Conservation (phyloP, 2,329 filamentous ascomycete genomes). For the Immersiporthe knoxdaviesiana region DNA sequence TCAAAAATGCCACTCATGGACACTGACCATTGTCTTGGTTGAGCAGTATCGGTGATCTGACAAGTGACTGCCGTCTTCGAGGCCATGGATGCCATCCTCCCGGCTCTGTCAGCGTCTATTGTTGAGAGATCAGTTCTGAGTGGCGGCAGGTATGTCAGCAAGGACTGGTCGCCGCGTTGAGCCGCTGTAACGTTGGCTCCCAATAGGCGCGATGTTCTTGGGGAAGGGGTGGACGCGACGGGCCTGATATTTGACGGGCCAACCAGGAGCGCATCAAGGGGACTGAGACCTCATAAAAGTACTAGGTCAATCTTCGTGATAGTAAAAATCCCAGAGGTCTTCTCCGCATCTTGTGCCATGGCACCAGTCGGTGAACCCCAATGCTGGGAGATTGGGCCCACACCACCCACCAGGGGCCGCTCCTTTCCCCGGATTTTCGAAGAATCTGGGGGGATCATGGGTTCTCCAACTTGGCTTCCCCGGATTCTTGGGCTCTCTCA, state of each 20-base stretch:
- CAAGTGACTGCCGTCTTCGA: neutral
- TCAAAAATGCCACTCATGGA: neutral
- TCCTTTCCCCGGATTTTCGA: constrained; percentile 8
- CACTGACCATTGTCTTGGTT: neutral
- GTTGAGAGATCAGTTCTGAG: neutral
- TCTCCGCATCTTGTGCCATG: constrained; percentile 10
- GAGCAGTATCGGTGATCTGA: neutral
- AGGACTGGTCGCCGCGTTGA: neutral
- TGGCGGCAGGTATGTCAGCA: neutral
- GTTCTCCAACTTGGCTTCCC: constrained; percentile 6
- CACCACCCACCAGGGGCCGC: constrained; percentile 1
- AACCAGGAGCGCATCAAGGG: neutral
- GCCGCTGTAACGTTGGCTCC: neutral
- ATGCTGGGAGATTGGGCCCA: neutral
- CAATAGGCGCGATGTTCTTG: neutral
- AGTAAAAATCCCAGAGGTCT: neutral
- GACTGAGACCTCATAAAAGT: neutral
- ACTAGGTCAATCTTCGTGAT: neutral
- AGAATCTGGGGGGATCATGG: constrained; percentile 2
- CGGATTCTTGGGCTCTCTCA: neutral
- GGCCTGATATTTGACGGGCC: neutral
- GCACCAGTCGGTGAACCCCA: constrained; percentile 1
- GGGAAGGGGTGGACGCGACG: neutral
- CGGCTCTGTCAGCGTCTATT: neutral
- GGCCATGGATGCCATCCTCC: neutral